phyloP scores from a whole-genome alignment of 805 yeast genomes.

The Candida ipomoeae region DNA sequence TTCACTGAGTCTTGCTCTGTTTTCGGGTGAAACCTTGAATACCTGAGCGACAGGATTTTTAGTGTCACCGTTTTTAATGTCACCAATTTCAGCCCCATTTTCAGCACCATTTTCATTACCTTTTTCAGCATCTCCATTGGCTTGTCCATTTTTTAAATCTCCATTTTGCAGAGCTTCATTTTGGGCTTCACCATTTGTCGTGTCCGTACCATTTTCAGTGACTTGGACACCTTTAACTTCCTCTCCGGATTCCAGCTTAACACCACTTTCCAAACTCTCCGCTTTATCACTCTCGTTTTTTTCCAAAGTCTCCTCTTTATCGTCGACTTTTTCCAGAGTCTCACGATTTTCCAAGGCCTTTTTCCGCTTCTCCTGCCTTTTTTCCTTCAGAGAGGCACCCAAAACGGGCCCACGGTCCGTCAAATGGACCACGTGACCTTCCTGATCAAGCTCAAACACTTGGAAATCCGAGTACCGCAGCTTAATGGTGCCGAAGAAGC shows the following conservation, averaged over 20 bases:
- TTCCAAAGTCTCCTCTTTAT: background rate
- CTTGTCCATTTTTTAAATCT: too few relatives aligned
- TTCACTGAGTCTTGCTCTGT: slow-evolving; percentile 45
- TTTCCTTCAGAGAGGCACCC: slow-evolving; percentile 44
- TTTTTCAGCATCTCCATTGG: too few relatives aligned
- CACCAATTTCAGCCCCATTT: too few relatives aligned
- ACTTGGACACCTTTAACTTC: too few relatives aligned
- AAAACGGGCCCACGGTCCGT: slow-evolving; percentile 64
- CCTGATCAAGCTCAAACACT: slow-evolving; percentile 77
- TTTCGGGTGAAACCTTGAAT: slow-evolving; percentile 21
- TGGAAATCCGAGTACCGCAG: slow-evolving; percentile 90
- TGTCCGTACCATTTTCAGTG: too few relatives aligned
- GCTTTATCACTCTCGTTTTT: too few relatives aligned
- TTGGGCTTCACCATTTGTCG: too few relatives aligned
- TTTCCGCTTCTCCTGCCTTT: slow-evolving; percentile 40
- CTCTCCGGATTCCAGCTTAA: background rate
- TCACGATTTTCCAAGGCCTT: background rate
- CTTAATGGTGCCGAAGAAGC: slow-evolving; percentile 77
- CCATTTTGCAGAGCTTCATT: too few relatives aligned
- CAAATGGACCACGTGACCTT: slow-evolving; percentile 71
- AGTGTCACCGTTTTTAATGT: too few relatives aligned
- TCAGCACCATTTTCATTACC: too few relatives aligned
- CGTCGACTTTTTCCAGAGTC: background rate
- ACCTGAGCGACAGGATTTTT: too few relatives aligned
- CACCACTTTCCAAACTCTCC: slow-evolving; percentile 21